phyloP scores from a whole-genome alignment of 805 yeast species.

The Kazachstania martiniae region DNA sequence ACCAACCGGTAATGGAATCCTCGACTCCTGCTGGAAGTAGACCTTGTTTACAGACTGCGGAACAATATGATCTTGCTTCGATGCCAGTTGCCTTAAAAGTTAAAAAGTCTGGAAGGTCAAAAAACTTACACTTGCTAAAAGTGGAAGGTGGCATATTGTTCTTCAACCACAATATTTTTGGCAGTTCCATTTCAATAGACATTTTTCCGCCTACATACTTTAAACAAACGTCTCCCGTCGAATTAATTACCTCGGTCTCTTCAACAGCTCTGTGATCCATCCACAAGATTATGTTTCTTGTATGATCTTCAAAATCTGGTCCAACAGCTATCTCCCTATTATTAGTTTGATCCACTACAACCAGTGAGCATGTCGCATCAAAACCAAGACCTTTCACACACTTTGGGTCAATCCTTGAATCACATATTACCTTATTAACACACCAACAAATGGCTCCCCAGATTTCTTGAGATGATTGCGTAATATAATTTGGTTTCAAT shows the following conservation, averaged over 20 bases:
- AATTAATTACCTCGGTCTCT: constrained; percentile 74
- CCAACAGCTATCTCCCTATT: constrained; percentile 81
- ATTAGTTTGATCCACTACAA: constrained; percentile 54
- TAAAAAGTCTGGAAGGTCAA: constrained; percentile 84
- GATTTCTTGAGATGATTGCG: constrained; percentile 83
- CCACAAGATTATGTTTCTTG: constrained; percentile 87
- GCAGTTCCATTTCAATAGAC: constrained; percentile 98
- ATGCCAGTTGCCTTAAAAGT: constrained; percentile 85
- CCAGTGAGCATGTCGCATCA: constrained; percentile 95
- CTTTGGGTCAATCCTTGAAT: constrained; percentile 58
- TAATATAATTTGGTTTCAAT: constrained; percentile 59
- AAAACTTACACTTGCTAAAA: constrained; percentile 61
- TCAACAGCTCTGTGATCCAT: constrained; percentile 93
- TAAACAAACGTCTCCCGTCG: constrained; percentile 65
- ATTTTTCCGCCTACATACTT: constrained; percentile 94
- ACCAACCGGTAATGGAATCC: constrained; percentile 75
- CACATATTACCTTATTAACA: constrained; percentile 62
- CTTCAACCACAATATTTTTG: constrained; percentile 94
- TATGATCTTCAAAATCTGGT: constrained; percentile 64
- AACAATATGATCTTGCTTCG: constrained; percentile 80
- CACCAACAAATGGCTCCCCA: constrained; percentile 84
- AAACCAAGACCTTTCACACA: constrained; percentile 82
- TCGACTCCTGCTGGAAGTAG: constrained; percentile 89
- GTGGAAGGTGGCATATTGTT: constrained; percentile 57
- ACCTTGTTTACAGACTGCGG: constrained; percentile 93